Conservation (phyloP, 306 rosid genomes). For the Pyrus communis region DNA sequence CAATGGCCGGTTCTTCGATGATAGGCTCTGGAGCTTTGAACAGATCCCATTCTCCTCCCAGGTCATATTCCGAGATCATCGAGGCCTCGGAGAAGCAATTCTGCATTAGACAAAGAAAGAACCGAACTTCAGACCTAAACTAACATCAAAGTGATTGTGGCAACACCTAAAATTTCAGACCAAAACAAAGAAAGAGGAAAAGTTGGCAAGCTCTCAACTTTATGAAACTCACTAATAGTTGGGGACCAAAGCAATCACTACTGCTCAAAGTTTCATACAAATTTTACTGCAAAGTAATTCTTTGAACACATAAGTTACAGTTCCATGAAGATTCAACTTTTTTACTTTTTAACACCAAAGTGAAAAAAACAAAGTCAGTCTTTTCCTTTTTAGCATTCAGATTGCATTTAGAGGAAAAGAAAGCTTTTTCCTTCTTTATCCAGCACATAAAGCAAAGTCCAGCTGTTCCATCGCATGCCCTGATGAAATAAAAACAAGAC, state of each 20-base stretch:
- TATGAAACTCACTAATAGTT: not conserved
- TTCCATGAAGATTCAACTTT: slow-evolving; percentile 24
- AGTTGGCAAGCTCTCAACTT: not conserved
- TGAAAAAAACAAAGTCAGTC: slow-evolving; percentile 17
- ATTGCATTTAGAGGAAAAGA: slow-evolving; percentile 15
- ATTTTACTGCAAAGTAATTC: not conserved
- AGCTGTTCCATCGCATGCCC: slow-evolving; percentile 36
- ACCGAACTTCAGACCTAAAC: not conserved
- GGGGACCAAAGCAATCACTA: not conserved
- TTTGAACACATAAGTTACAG: slow-evolving; percentile 22
- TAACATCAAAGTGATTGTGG: not conserved
- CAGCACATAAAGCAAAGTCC: slow-evolving; percentile 44
- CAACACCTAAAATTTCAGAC: not conserved
- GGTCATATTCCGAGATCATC: slow-evolving; percentile 68
- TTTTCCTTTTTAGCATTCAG: slow-evolving; percentile 31
- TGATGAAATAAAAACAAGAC: slow-evolving; percentile 9
- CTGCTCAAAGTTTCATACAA: not conserved
- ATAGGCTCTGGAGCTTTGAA: slow-evolving; percentile 92
- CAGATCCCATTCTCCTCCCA: slow-evolving; percentile 89
- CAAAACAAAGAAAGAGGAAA: not conserved
- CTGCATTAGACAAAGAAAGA: slow-evolving; percentile 32
- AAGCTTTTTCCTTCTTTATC: slow-evolving; percentile 47
- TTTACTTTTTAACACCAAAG: not conserved
- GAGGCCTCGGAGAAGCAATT: slow-evolving; percentile 47
- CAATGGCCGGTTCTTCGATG: slow-evolving; percentile 50